Evolutionary conservation across 2,329 filamentous ascomycete genomes (phyloP), one percentile per base, ranked within the genome.

Genomic region (Berkeleyomyces basicola): DNA sequence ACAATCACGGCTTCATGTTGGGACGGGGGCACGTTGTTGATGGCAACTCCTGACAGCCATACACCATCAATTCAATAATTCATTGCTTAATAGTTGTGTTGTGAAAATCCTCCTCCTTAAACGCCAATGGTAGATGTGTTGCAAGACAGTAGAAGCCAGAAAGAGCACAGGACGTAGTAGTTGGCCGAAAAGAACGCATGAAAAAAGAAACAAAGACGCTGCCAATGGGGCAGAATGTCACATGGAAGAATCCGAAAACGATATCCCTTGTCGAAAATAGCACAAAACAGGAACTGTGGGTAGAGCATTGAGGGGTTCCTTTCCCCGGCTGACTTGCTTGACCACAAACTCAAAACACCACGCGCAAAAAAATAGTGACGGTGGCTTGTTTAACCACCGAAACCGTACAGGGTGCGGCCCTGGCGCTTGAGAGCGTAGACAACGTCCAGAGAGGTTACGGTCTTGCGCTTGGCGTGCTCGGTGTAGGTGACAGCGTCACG

Each of bases 381-480:
- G 16, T n/a, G 61, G 64, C 37, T 59, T 63, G 64, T 66, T 84
- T 88, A 92, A 82, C 87, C 88, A 82, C 88, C 88, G 82, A 91
- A 91, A 79, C 88, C 87, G 81, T 91, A 92, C 68, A 91, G 86
- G 73, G 87, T 88, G 72, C 86, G 81, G 73, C 82, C 82, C 77
- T 85, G 82, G 74, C 82, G 78, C 80, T 85, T 85, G 68, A 85
- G 78, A 53, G 82, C 82, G 69, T 85, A 85, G 74, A 85, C 82
- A 33, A 85, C 82, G 68, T 85, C 82, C 59, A 85, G 80, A 11
- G 82, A 85, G 47, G 82, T 88, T 74, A 88, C 85, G 11, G 85
- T 88, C 84, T 88, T 88, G 76, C 85, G 83, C 82, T 88, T 88
- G 77, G 85, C 85, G 77, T 88, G 85, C 78, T 88, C 85, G 63